Base-by-base conservation (phyloP, 2,329 filamentous ascomycete genomes). In the Bipolaris gigantea region DNA sequence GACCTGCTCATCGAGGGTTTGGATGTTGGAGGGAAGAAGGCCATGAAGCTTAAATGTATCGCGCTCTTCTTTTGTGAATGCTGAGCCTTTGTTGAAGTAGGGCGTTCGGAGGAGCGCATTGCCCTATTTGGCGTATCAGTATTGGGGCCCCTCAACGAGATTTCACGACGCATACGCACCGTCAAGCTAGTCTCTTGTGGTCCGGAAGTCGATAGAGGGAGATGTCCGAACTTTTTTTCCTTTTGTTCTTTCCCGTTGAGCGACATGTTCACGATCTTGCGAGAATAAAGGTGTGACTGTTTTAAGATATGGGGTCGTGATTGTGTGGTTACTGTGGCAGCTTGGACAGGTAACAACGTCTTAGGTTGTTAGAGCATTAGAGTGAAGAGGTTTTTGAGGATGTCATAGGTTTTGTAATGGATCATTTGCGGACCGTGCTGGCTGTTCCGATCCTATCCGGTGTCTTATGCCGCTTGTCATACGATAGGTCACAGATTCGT, bases 61-160 rank as follows among this genome's bases (percentile, higher is more conserved):
- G 10, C 91, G 84, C 67, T 96, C 91, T 25, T 89, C 76, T 0
- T 77, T 65, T 0, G 88, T 82, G 63, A 93, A 93, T 0, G 86
- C 90, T 3, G 90, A 91, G 27, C 91, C 91, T 73, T 94, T 94
- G 77, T 95, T 96, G 76, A 91, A 87, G 63, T 83, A 85, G 1
- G 87, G 81, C 10, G 83, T 84, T 55, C 85, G 83, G 8, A 91
- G 79, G 5, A 91, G 76, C 0, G 82, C 79, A 36, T 73, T 70
- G 53, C 73, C 72, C 73, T 75, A 16, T 7, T 11, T 30, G 21
- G 23, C 5, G 9, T 23, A 36, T 57, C 34, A 55, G 43, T 5
- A 10, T 1, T 0, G 5, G 30, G 9, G 9, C 10, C 19, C 13
- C 13, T 15, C 0, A n/a, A 23, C 15, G 9, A 38, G 0, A 9